Percentiles rank a stretch among this genome's conserved stretches.
Evolutionary conservation across 371 early-diverging fungal genomes (phyloP).

Genomic region (Mucor sp.): DNA sequence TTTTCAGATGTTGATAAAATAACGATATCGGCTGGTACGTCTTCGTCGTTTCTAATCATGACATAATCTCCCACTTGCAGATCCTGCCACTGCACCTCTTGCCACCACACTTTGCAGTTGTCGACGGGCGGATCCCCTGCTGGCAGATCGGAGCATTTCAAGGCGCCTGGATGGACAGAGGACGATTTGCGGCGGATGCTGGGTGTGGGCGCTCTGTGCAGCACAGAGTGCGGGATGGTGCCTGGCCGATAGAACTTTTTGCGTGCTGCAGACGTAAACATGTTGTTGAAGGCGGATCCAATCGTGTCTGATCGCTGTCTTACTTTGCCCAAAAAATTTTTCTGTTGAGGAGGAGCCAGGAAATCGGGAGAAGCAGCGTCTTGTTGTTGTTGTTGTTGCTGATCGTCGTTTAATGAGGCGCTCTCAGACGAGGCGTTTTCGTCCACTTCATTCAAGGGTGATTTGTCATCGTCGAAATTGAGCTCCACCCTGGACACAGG

Average conservation of each 20-base stretch:
- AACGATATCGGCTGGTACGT: conserved; percentile 89
- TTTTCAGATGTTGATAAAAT: conserved; percentile 69
- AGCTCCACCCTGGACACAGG: conserved; percentile 4
- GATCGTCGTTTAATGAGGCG: neutral
- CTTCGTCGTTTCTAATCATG: conserved; percentile 81
- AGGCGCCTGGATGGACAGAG: conserved; percentile 23
- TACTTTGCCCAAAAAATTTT: conserved; percentile 12
- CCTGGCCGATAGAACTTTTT: conserved; percentile 42
- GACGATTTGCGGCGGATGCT: conserved; percentile 24
- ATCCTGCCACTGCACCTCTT: conserved; percentile 72
- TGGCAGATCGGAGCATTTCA: conserved; percentile 30
- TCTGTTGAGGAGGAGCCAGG: neutral
- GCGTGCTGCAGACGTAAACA: conserved; percentile 18
- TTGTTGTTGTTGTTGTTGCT: neutral
- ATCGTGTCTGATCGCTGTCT: conserved; percentile 34
- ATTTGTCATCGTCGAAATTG: conserved; percentile 12
- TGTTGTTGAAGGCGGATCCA: conserved; percentile 34
- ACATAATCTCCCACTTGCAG: conserved; percentile 93
- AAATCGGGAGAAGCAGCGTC: neutral
- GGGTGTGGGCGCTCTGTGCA: conserved; percentile 36
- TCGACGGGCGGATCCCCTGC: conserved; percentile 29
- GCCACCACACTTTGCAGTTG: conserved; percentile 32
- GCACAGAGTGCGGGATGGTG: conserved; percentile 44
- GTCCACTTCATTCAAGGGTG: conserved; percentile 13
- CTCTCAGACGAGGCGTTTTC: conserved; percentile 3